Evolutionary conservation across 164 flowering plant species (phyloP), one percentile per base, ranked within the genome.

Genomic region (Houttuynia cordata): DNA sequence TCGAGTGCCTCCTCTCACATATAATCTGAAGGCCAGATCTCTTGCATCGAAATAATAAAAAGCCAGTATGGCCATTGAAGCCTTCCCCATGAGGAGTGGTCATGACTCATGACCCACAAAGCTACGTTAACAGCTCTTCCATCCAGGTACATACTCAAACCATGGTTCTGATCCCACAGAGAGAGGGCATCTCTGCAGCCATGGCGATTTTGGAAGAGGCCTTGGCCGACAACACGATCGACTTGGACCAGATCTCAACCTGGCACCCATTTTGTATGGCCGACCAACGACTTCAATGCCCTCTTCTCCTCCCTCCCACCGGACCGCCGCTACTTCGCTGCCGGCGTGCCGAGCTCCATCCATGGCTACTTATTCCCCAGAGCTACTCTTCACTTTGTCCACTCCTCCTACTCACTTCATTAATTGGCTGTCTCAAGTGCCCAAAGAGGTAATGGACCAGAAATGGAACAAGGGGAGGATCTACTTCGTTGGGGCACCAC

Each of bases 321-420:
- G 8, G 59, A 66, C n/a, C 69, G 61, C 19, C 12, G 13, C 4
- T 71, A 75, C 64, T 70, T 67, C 22, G 67, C 63, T 0, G 71
- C 69, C 0, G 76, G 67, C 7, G 73, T 64, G 4, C 76, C 73
- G 5, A 76, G 79, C 8, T 76, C 76, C 25, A 73, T 73, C 60
- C 51, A 66, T 9, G 68, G 66, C 8, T 64, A 69, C 4, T 51
- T 76, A 19, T 73, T 76, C 51, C 79, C 79, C 1, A 53, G 49
- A 23, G 53, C 62, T 20, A 63, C 67, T 8, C 62, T 73, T 22
- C 63, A 70, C 50, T 58, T 70, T 14, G 69, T 66, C 12, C 67
- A 70, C 59, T 76, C 79, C 0, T 65, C 68, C 14, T 56, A 37
- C 52, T 51, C 76, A 0, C 56, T 73, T 3, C 74, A n/a, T n/a